phyloP scores from a whole-genome alignment of 306 rosid genomes.

The Vigna trinervia region DNA sequence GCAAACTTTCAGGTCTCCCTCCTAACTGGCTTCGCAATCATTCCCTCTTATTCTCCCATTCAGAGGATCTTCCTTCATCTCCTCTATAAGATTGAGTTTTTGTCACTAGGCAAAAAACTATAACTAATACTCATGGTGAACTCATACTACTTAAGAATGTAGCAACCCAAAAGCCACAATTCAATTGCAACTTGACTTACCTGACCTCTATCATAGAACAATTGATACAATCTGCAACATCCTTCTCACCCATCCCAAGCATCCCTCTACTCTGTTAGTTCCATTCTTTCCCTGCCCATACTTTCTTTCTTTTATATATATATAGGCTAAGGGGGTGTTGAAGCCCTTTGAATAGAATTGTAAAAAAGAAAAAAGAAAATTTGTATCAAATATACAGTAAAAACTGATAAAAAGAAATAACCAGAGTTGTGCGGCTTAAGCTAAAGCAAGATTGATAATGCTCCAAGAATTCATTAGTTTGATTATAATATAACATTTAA shows the following conservation, averaged over 20 bases:
- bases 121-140: too few relatives aligned
- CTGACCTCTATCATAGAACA: too few relatives aligned
- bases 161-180: too few relatives aligned
- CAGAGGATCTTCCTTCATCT: not conserved
- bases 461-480: not conserved
- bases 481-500: slow-evolving; percentile 4
- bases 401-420: slow-evolving; percentile 23
- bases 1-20: not conserved
- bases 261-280: not conserved
- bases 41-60: slow-evolving; percentile 1
- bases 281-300: not conserved
- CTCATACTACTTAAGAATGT: too few relatives aligned
- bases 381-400: slow-evolving; percentile 18
- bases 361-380: not conserved
- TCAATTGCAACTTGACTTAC: too few relatives aligned
- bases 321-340: not conserved
- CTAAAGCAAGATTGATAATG: slow-evolving; percentile 1
- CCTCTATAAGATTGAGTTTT: not conserved
- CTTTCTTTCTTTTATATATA: not conserved
- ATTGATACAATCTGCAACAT: too few relatives aligned
- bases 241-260: not conserved
- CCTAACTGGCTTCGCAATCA: not conserved
- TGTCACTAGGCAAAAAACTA: too few relatives aligned
- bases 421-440: slow-evolving; percentile 16
- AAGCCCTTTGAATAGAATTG: not conserved